A percentile compares a stretch with the other conserved stretches of the same genome.
Conservation (phyloP, 75 land plant species). For the Gnetum montanum region DNA sequence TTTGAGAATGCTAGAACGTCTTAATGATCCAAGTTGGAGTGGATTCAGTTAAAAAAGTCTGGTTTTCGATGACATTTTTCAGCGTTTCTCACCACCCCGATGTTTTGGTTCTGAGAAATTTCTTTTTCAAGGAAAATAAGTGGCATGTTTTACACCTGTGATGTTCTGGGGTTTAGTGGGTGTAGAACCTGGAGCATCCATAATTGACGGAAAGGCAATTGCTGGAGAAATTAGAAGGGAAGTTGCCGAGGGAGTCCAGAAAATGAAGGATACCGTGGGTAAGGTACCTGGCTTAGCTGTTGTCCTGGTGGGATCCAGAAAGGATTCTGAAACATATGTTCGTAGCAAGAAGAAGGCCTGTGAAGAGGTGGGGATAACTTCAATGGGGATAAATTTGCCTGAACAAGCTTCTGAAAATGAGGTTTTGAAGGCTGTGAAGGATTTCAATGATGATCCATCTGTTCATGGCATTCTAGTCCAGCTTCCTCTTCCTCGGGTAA, state of each 20-base stretch:
- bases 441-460: slow-evolving; percentile 57
- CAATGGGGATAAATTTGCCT: slow-evolving; percentile 39
- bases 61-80: too few relatives aligned
- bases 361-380: slow-evolving; percentile 71
- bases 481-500: slow-evolving; percentile 82
- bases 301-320: slow-evolving; percentile 69
- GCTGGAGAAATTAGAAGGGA: slow-evolving; percentile 55
- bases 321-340: slow-evolving; percentile 73
- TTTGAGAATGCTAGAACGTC: too few relatives aligned
- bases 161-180: not conserved
- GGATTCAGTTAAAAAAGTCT: too few relatives aligned
- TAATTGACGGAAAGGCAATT: slow-evolving; percentile 80
- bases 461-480: slow-evolving; percentile 89
- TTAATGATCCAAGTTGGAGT: too few relatives aligned
- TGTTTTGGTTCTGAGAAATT: not conserved
- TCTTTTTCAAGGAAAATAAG: not conserved
- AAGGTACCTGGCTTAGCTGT: slow-evolving; percentile 91
- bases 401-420: slow-evolving; percentile 63
- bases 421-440: slow-evolving; percentile 29
- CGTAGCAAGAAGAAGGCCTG: slow-evolving; percentile 73
- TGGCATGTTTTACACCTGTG: not conserved
- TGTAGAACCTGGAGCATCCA: slow-evolving; percentile 9
- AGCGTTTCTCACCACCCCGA: too few relatives aligned
- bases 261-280: slow-evolving; percentile 53
- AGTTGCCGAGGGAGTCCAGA: slow-evolving; percentile 54